A percentile compares a stretch with the other conserved stretches of the same genome.
Evolutionary conservation across 352 stramenopile genomes (phyloP).

Genomic region (Pythium brassicae): DNA sequence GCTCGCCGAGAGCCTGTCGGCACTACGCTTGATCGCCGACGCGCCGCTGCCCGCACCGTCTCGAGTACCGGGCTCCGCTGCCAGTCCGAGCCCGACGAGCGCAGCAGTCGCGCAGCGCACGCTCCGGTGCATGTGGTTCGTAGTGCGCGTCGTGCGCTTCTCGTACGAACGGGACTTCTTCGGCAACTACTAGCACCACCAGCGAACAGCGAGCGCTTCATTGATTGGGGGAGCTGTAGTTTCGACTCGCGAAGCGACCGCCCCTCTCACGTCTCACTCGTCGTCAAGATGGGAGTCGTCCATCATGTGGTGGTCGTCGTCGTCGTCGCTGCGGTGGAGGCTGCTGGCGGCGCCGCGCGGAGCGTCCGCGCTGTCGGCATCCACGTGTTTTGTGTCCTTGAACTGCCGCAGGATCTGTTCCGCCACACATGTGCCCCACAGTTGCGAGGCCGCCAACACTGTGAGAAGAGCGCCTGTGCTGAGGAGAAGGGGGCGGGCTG

Average conservation of each 20-base stretch:
- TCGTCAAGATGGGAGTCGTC: conserved; percentile 41
- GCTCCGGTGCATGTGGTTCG: conserved; percentile 14
- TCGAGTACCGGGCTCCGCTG: not conserved
- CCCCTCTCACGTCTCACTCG: not conserved
- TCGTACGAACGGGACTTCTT: conserved; percentile 34
- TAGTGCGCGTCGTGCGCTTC: conserved; percentile 25
- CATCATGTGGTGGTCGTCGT: conserved; percentile 20
- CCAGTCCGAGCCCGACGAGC: not conserved
- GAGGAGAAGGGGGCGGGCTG: no score
- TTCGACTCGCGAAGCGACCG: not conserved
- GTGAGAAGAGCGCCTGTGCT: no score
- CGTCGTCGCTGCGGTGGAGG: conserved; percentile 6
- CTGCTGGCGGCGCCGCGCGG: not conserved
- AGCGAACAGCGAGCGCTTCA: no score
- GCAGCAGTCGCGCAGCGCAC: not conserved
- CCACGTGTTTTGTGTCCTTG: conserved; percentile 39
- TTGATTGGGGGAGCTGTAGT: not conserved
- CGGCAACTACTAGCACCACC: conserved; percentile 14
- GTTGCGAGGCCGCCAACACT: no score
- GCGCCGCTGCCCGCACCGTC: conserved; percentile 2
- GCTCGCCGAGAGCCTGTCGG: not conserved
- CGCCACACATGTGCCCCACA: no score
- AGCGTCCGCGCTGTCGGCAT: not conserved
- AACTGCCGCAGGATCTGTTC: conserved; percentile 62
- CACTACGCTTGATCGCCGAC: not conserved